phyloP scores from a whole-genome alignment of 495 filamentous ascomycete genomes.

The Podospora sp. region DNA sequence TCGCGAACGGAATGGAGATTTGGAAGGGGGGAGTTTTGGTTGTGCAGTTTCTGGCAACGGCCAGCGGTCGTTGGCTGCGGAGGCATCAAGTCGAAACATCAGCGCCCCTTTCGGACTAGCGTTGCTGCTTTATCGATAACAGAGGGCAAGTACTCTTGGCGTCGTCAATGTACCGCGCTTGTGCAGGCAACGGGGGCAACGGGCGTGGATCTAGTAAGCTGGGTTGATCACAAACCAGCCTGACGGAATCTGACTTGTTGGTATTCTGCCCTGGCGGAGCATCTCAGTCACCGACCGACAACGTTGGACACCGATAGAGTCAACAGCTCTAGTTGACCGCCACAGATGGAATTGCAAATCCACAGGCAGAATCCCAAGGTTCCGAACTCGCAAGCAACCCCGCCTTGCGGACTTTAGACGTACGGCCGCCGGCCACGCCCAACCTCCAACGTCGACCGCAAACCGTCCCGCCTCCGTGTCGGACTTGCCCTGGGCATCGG shows the following conservation, averaged over 20 bases:
- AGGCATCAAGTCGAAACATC: conserved; percentile 24
- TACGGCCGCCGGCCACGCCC: background rate
- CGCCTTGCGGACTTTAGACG: conserved; percentile 10
- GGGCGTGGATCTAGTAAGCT: conserved; percentile 15
- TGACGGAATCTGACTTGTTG: conserved; percentile 23
- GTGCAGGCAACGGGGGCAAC: conserved; percentile 1
- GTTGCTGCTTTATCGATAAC: conserved; percentile 25
- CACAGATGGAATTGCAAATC: background rate
- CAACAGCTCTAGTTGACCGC: background rate
- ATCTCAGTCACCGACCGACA: conserved; percentile 14
- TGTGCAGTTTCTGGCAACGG: conserved; percentile 6
- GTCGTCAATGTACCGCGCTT: conserved; percentile 17
- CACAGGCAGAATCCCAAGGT: background rate
- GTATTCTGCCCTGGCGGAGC: conserved; percentile 15
- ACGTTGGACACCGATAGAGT: conserved; percentile 13
- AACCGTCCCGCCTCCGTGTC: conserved; percentile 18
- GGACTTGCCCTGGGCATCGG: conserved; percentile 26
- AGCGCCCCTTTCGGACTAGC: conserved; percentile 21
- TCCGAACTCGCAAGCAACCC: background rate
- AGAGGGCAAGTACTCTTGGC: conserved; percentile 26
- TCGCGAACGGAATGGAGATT: background rate
- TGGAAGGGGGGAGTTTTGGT: background rate
- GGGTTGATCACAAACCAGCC: conserved; percentile 28
- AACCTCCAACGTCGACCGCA: background rate
- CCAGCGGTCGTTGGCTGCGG: conserved; percentile 3